Percentiles rank a stretch among this genome's conserved stretches.
phyloP scores from a whole-genome alignment of 2,329 filamentous ascomycete genomes.

The Colletotrichum sp. region DNA sequence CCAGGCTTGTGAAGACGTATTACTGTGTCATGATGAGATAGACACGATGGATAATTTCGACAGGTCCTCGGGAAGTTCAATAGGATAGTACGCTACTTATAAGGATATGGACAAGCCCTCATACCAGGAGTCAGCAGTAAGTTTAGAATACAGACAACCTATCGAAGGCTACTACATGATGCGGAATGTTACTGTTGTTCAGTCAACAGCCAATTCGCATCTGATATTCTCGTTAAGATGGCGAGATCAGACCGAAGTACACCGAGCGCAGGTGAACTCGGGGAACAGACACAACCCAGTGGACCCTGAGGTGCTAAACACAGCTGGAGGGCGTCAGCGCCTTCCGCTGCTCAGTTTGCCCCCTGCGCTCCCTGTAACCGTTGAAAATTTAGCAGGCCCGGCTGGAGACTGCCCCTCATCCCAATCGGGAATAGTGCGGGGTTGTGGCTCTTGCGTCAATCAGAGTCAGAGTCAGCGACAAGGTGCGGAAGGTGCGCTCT shows the following conservation, averaged over 20 bases:
- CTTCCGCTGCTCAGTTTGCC: neutral
- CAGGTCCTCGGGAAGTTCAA: neutral
- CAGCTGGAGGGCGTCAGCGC: neutral
- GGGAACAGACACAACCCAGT: neutral
- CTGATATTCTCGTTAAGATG: neutral
- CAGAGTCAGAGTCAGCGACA: neutral
- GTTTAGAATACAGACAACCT: no score
- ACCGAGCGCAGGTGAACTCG: neutral
- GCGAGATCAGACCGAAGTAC: neutral
- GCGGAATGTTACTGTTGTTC: neutral
- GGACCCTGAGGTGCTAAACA: neutral
- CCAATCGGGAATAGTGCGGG: constrained; percentile 23
- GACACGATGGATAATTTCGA: neutral
- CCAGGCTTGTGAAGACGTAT: neutral
- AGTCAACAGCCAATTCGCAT: neutral
- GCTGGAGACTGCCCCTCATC: constrained; percentile 13
- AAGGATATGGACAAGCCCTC: neutral
- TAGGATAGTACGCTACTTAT: neutral
- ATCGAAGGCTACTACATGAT: neutral
- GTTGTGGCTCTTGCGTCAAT: constrained; percentile 10
- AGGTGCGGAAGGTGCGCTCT: neutral
- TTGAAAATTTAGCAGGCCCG: neutral
- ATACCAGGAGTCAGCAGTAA: accelerated
- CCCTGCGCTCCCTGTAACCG: neutral
- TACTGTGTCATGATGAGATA: neutral